Conservation (phyloP, 1,284 basidiomycete genomes). For the Dichomitus squalens region DNA sequence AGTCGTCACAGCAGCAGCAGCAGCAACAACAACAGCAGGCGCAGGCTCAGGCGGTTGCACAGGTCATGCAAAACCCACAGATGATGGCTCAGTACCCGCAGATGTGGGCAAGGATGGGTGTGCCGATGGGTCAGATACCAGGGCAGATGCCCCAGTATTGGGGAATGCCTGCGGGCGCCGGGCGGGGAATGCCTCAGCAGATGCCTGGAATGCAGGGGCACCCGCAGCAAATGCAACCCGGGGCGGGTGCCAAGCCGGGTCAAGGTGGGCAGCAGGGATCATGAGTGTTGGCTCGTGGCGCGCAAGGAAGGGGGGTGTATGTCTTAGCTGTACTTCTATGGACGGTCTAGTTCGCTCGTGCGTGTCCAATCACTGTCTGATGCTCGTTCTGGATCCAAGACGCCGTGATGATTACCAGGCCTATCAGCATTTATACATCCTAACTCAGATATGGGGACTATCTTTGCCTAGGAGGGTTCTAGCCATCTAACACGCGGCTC, state of each 20-base stretch:
- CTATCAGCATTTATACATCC: neutral
- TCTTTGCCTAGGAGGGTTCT: neutral
- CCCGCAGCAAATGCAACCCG: slow-evolving; percentile 35
- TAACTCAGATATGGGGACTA: neutral
- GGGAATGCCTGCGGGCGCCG: slow-evolving; percentile 28
- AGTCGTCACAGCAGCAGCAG: neutral
- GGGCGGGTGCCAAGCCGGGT: slow-evolving; percentile 34
- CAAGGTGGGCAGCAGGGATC: slow-evolving; percentile 42
- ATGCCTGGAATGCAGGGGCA: slow-evolving; percentile 32
- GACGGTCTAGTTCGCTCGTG: neutral
- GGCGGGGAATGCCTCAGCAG: slow-evolving; percentile 32
- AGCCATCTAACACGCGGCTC: neutral
- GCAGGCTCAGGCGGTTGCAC: slow-evolving; percentile 25
- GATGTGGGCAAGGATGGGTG: slow-evolving; percentile 23
- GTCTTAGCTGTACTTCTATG: neutral
- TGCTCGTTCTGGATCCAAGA: neutral
- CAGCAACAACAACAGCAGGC: slow-evolving; percentile 17
- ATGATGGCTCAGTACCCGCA: slow-evolving; percentile 36
- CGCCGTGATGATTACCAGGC: neutral
- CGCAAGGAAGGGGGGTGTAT: neutral
- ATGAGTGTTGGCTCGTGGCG: slow-evolving; percentile 11
- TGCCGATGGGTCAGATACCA: slow-evolving; percentile 19
- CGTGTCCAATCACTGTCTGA: neutral
- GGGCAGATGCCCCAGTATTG: slow-evolving; percentile 32
- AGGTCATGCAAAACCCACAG: slow-evolving; percentile 30